Percentiles rank a stretch among this genome's conserved stretches.
Conservation (phyloP, 2,329 filamentous ascomycete genomes). For the Ascochyta koolunga region DNA sequence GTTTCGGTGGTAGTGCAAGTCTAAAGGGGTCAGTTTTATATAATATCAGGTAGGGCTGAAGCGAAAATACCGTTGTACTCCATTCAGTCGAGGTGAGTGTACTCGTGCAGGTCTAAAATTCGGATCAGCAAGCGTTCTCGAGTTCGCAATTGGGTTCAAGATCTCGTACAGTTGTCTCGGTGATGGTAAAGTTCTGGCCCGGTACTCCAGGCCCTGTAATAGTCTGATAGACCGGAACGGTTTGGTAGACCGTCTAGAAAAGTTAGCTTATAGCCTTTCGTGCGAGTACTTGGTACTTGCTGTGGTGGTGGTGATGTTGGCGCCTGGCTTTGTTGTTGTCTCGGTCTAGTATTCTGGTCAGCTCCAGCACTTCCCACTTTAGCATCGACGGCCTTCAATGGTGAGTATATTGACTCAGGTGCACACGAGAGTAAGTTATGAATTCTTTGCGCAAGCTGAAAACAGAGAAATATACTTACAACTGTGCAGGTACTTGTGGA, state of each 20-base stretch:
- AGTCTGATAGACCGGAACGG: background rate
- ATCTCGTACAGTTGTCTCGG: slow-evolving; percentile 10
- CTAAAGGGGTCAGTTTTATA: background rate
- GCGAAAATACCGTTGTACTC: background rate
- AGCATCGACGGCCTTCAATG: background rate
- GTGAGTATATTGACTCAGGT: no score
- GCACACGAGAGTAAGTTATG: background rate
- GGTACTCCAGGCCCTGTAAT: slow-evolving; percentile 9
- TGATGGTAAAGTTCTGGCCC: slow-evolving; percentile 5
- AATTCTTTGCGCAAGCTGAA: background rate
- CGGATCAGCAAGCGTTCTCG: background rate
- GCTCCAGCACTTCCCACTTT: background rate
- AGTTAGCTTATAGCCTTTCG: background rate
- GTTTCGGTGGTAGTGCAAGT: slow-evolving; percentile 16
- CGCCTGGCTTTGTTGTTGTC: slow-evolving; percentile 7
- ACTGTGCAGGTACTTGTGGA: slow-evolving; percentile 14
- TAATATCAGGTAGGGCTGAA: background rate
- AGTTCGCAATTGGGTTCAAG: background rate
- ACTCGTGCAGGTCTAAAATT: slow-evolving; percentile 7
- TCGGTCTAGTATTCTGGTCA: background rate
- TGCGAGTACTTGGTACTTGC: background rate
- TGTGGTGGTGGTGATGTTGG: slow-evolving; percentile 8
- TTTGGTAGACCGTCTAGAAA: background rate
- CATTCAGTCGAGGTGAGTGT: slow-evolving; percentile 6
- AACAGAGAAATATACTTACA: background rate